Percentiles rank a stretch among this genome's conserved stretches.
phyloP scores from a whole-genome alignment of 192 early-diverging fungal genomes.

The Umbelopsis isabellina region DNA sequence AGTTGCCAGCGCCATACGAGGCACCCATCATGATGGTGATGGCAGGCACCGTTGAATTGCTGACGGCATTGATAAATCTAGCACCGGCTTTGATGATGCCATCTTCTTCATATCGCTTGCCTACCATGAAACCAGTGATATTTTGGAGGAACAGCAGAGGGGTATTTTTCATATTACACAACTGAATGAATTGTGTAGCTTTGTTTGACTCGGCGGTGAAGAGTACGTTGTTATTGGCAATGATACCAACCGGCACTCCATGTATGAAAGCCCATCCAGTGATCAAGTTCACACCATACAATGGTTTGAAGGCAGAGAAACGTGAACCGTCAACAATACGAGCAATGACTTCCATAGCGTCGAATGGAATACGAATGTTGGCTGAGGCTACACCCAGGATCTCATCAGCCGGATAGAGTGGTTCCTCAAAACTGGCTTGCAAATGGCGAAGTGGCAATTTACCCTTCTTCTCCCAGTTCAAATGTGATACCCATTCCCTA shows the following conservation, averaged over 20 bases:
- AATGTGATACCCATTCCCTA: conserved; percentile 60
- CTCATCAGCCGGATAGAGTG: conserved; percentile 60
- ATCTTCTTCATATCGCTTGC: conserved; percentile 65
- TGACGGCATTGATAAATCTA: conserved; percentile 70
- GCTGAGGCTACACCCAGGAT: conserved; percentile 66
- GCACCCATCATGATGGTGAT: conserved; percentile 70
- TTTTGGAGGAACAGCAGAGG: conserved; percentile 68
- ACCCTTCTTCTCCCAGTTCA: conserved; percentile 61
- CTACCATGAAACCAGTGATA: conserved; percentile 77
- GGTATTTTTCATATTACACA: conserved; percentile 64
- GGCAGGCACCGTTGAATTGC: conserved; percentile 60
- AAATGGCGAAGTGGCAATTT: conserved; percentile 51
- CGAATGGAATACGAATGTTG: conserved; percentile 67
- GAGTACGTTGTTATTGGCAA: conserved; percentile 67
- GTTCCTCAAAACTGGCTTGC: conserved; percentile 54
- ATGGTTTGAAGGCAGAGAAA: conserved; percentile 65
- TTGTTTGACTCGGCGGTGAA: conserved; percentile 70
- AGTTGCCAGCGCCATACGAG: conserved; percentile 72
- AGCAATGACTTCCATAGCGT: conserved; percentile 66
- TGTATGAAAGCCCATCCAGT: conserved; percentile 69
- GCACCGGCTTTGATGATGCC: conserved; percentile 74
- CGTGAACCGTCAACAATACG: conserved; percentile 70
- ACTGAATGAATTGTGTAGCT: conserved; percentile 69
- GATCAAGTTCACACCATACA: conserved; percentile 66
- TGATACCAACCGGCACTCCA: conserved; percentile 66